A percentile compares a stretch with the other conserved stretches of the same genome.
phyloP scores from a whole-genome alignment of 164 flowering plant genomes.

The Amborella trichopoda region DNA sequence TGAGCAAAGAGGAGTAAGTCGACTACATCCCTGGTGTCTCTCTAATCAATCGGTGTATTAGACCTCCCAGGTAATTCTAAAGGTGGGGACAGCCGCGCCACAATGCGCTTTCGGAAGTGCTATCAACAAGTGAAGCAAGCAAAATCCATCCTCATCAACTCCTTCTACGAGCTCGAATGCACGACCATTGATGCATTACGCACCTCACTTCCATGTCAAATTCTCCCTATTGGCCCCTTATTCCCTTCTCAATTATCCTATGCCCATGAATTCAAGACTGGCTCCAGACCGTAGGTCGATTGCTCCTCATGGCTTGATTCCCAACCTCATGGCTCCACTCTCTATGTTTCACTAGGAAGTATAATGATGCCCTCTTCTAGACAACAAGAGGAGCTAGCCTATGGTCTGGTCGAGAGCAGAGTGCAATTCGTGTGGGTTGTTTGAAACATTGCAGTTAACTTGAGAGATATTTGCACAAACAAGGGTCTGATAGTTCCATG shows the following conservation, averaged over 20 bases:
- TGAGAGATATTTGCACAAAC: constrained; percentile 18
- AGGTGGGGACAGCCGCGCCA: not conserved
- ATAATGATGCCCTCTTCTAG: constrained; percentile 14
- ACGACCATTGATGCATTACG: constrained; percentile 18
- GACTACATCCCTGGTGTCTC: constrained; percentile 44
- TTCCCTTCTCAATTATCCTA: constrained; percentile 40
- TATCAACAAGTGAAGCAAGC: constrained; percentile 15
- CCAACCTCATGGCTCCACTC: too few relatives aligned
- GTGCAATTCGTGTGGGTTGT: constrained; percentile 31
- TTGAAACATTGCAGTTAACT: constrained; percentile 16
- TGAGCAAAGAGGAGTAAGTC: constrained; percentile 19
- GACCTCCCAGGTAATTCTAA: constrained; percentile 28
- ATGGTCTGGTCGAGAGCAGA: constrained; percentile 20
- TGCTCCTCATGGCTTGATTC: constrained; percentile 32
- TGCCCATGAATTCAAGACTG: too few relatives aligned
- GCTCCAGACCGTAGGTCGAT: constrained; percentile 21
- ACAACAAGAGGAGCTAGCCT: constrained; percentile 26
- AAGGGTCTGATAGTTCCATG: constrained; percentile 14
- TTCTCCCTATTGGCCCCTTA: constrained; percentile 33
- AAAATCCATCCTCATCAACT: constrained; percentile 27
- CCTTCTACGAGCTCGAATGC: constrained; percentile 39
- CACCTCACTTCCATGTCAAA: constrained; percentile 16
- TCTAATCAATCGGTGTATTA: constrained; percentile 15
- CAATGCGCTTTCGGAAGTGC: not conserved
- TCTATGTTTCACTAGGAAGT: constrained; percentile 37